Evolutionary conservation across 805 yeast species (phyloP).

Genomic region (Pichia exigua): DNA sequence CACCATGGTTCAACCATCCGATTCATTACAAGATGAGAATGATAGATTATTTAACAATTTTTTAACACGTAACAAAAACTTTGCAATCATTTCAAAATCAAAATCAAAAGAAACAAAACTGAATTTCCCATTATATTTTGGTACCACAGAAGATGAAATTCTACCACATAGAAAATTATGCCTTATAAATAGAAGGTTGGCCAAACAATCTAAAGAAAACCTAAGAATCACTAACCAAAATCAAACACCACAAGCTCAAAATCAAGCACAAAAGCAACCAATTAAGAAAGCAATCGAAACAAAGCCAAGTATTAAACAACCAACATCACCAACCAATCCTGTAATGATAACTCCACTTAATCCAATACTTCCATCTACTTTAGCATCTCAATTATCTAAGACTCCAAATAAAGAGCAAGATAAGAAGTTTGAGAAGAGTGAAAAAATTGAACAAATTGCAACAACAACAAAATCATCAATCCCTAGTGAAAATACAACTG

Average conservation of each 20-base stretch:
- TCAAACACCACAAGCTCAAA: neutral
- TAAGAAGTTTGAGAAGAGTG: neutral
- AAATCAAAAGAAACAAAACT: constrained; percentile 13
- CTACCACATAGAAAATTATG: constrained; percentile 18
- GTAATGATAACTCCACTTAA: neutral
- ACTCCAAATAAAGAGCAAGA: neutral
- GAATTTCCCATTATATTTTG: constrained; percentile 26
- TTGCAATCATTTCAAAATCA: constrained; percentile 10
- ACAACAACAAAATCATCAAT: neutral
- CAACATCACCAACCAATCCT: neutral
- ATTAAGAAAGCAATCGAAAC: neutral
- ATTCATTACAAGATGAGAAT: constrained; percentile 10
- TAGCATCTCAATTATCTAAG: neutral
- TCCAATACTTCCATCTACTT: neutral
- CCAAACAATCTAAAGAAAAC: neutral
- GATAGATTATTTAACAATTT: constrained; percentile 24
- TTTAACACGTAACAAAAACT: constrained; percentile 15
- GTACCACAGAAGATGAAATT: constrained; percentile 27
- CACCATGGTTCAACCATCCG: neutral
- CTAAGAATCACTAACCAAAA: neutral
- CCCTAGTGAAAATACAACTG: neutral
- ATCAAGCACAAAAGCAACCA: neutral
- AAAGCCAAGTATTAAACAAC: neutral
- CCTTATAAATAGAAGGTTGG: constrained; percentile 17
- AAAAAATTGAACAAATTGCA: neutral